Percentiles rank a stretch among this genome's conserved stretches.
Conservation (phyloP, 768 basidiomycete genomes). For the Russula griseocarnosa region DNA sequence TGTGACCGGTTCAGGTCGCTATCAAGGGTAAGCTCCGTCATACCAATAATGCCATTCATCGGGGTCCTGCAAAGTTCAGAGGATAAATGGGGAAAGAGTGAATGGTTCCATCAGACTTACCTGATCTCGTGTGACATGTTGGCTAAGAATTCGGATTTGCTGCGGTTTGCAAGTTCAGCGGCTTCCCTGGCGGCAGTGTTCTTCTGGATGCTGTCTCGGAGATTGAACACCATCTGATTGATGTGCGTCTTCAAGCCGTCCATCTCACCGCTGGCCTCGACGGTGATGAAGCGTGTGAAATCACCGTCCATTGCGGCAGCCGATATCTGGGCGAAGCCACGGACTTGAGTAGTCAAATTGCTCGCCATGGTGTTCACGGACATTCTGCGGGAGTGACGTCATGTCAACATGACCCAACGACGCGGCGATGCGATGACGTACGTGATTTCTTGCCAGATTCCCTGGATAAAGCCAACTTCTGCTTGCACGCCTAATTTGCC, state of each 20-base stretch:
- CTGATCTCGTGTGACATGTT: slow-evolving; percentile 98
- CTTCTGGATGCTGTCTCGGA: slow-evolving; percentile 94
- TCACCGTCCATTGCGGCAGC: slow-evolving; percentile 98
- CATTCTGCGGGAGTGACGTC: slow-evolving; percentile 46
- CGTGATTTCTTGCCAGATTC: slow-evolving; percentile 99
- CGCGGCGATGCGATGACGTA: too few species aligned
- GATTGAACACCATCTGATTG: slow-evolving; percentile 98
- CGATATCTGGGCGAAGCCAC: slow-evolving; percentile 95
- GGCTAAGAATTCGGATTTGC: slow-evolving; percentile 96
- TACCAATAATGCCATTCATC: slow-evolving; percentile 99
- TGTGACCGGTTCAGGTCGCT: slow-evolving; percentile 92
- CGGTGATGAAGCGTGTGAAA: slow-evolving; percentile 97
- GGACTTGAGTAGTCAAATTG: slow-evolving; percentile 93
- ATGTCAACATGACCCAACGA: too few species aligned
- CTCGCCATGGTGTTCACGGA: slow-evolving; percentile 98
- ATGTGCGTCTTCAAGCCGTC: slow-evolving; percentile 98
- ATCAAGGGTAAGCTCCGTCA: slow-evolving; percentile 96
- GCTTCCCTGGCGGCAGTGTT: slow-evolving; percentile 96
- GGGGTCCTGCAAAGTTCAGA: slow-evolving; percentile 62
- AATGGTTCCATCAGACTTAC: slow-evolving; percentile 40
- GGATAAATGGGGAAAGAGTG: not conserved
- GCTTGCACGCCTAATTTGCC: slow-evolving; percentile 99
- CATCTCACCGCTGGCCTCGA: slow-evolving; percentile 98
- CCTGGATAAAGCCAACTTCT: slow-evolving; percentile 93
- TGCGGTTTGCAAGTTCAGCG: slow-evolving; percentile 92